A percentile compares a stretch with the other conserved stretches of the same genome.
Conservation (phyloP, 345 rosid genomes). For the Carallia pectinifolia region DNA sequence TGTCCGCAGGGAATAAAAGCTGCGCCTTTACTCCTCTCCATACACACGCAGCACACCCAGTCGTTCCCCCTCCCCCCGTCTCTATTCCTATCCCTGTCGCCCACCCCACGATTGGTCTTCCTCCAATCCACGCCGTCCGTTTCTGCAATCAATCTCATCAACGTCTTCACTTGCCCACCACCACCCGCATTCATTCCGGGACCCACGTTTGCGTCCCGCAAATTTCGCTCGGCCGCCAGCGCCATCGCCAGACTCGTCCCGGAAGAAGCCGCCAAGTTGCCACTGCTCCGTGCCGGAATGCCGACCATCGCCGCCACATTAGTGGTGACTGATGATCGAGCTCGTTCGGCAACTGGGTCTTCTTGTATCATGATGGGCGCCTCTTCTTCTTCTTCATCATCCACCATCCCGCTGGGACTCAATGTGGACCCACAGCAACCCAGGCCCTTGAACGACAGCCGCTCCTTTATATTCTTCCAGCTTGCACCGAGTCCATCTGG, state of each 20-base stretch:
- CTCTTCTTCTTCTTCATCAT: slow-evolving; percentile 18
- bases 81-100: too few relatives aligned
- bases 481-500: slow-evolving; percentile 29
- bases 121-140: slow-evolving; percentile 60
- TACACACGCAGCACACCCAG: slow-evolving; percentile 86
- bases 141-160: slow-evolving; percentile 78
- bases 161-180: slow-evolving; percentile 39
- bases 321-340: neutral
- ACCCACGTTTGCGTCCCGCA: slow-evolving; percentile 28
- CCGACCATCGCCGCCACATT: neutral
- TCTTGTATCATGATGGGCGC: slow-evolving; percentile 12
- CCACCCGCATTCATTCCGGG: slow-evolving; percentile 4
- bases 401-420: slow-evolving; percentile 35
- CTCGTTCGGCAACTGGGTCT: neutral
- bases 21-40: slow-evolving; percentile 86
- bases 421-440: slow-evolving; percentile 61
- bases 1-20: slow-evolving; percentile 97
- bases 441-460: slow-evolving; percentile 60
- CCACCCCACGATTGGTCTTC: slow-evolving; percentile 5
- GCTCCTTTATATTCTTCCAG: slow-evolving; percentile 64
- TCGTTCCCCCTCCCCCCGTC: slow-evolving; percentile 31
- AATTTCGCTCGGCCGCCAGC: slow-evolving; percentile 71
- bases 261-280: neutral
- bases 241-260: slow-evolving; percentile 79
- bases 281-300: neutral